Evolutionary conservation across 2,329 filamentous ascomycete genomes (phyloP).

Genomic region (Paraphaeosphaeria sporulosa): DNA sequence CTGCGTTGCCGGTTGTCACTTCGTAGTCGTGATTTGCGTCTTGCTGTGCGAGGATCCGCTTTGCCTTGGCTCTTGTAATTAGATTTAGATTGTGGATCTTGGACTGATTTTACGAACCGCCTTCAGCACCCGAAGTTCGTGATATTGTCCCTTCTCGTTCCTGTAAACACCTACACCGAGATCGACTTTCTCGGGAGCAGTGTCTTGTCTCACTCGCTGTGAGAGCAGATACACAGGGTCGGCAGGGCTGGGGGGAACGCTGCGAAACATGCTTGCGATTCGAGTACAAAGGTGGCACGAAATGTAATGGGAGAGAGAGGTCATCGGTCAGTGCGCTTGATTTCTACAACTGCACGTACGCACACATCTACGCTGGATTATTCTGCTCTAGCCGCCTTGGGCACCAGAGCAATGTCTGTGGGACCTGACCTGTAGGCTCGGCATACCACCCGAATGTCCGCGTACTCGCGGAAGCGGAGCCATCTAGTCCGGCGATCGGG

Average conservation of each 20-base stretch:
- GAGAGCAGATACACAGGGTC: conserved; percentile 49
- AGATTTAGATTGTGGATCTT: conserved; percentile 9
- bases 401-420: not conserved
- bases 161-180: conserved; percentile 50
- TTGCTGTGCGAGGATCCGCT: conserved; percentile 19
- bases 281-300: not conserved
- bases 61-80: conserved; percentile 6
- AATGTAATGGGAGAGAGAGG: not conserved
- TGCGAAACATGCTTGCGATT: conserved; percentile 10
- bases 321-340: not conserved
- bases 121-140: conserved; percentile 40
- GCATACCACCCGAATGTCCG: not conserved
- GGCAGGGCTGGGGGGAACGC: conserved; percentile 32
- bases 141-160: conserved; percentile 42
- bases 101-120: conserved; percentile 15
- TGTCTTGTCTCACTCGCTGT: conserved; percentile 39
- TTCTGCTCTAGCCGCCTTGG: not conserved
- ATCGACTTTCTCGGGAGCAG: conserved; percentile 43
- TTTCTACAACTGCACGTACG: not conserved
- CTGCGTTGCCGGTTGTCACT: conserved; percentile 43
- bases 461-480: not conserved
- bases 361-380: not conserved
- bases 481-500: not conserved
- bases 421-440: not conserved
- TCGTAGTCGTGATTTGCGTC: conserved; percentile 38